These are phyloP conservation scores for Inga oerstediana DNA, from an alignment of 306 rosid genomes.

Conservation along the genomic window DNA sequence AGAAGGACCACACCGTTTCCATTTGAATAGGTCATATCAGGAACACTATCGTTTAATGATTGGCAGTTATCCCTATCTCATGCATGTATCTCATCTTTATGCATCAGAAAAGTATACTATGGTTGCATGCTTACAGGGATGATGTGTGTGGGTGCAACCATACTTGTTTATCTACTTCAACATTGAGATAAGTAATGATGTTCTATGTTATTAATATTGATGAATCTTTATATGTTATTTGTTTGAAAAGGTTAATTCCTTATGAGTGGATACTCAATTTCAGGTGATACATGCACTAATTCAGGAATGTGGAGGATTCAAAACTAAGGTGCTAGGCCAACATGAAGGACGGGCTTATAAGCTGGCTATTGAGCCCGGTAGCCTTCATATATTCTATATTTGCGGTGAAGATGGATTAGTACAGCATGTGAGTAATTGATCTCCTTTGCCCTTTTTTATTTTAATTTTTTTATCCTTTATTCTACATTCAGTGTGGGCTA, in stretches of 20 bases:
- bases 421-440: constrained; percentile 70
- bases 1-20: background rate
- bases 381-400: constrained; percentile 81
- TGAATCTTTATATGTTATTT: constrained; percentile 12
- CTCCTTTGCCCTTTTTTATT: background rate
- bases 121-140: background rate
- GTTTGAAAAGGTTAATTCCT: constrained; percentile 25
- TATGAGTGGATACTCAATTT: constrained; percentile 33
- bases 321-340: constrained; percentile 51
- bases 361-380: constrained; percentile 94
- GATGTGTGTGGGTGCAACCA: background rate
- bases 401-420: constrained; percentile 98
- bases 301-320: constrained; percentile 58
- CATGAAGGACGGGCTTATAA: constrained; percentile 89
- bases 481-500: background rate
- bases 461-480: background rate
- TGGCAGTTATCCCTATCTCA: background rate
- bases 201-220: background rate
- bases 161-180: background rate
- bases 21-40: background rate
- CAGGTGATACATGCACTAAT: constrained; percentile 84
- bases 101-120: background rate
- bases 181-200: background rate
- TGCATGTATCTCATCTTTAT: background rate
- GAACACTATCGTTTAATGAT: background rate